Conservation (phyloP, 2,329 filamentous ascomycete species). For the Fusarium musae region DNA sequence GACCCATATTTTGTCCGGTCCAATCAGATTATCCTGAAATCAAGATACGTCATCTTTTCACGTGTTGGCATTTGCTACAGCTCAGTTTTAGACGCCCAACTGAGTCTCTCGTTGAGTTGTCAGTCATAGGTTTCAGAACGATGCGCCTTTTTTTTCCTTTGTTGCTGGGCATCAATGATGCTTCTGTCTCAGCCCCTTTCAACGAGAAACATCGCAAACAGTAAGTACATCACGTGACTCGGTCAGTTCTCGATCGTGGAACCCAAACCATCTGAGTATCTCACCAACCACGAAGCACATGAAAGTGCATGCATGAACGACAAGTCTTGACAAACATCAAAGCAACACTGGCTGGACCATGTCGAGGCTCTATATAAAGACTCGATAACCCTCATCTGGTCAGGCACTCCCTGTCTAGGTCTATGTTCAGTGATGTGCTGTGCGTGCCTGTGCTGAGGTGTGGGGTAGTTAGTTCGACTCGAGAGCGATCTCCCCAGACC, state of each 20-base stretch:
- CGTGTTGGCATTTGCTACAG: slow-evolving; percentile 3
- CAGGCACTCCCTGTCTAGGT: slow-evolving; percentile 2
- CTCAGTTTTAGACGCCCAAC: slow-evolving; percentile 23
- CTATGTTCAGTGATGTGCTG: slow-evolving; percentile 13
- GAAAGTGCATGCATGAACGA: slow-evolving; percentile 9
- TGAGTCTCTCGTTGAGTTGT: slow-evolving; percentile 14
- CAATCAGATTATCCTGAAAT: slow-evolving; percentile 31
- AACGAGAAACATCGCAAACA: background rate
- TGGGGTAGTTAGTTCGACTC: slow-evolving; percentile 31
- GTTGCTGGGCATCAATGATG: slow-evolving; percentile 8
- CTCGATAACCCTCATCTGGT: background rate
- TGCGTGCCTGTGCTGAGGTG: slow-evolving; percentile 28
- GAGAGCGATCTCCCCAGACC: slow-evolving; percentile 27
- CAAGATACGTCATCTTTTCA: slow-evolving; percentile 30
- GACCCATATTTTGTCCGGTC: slow-evolving; percentile 34
- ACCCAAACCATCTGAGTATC: background rate
- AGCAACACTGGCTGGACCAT: background rate
- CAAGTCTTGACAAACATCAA: background rate
- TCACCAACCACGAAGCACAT: slow-evolving; percentile 1
- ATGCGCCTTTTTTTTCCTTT: background rate
- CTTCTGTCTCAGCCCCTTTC: background rate
- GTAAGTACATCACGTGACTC: background rate
- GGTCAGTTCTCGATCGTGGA: background rate
- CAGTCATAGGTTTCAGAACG: background rate
- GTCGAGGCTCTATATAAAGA: background rate